Evolutionary conservation across 371 early-diverging fungal genomes (phyloP), one percentile per base, ranked within the genome.

Genomic region (Saksenaea oblongispora): DNA sequence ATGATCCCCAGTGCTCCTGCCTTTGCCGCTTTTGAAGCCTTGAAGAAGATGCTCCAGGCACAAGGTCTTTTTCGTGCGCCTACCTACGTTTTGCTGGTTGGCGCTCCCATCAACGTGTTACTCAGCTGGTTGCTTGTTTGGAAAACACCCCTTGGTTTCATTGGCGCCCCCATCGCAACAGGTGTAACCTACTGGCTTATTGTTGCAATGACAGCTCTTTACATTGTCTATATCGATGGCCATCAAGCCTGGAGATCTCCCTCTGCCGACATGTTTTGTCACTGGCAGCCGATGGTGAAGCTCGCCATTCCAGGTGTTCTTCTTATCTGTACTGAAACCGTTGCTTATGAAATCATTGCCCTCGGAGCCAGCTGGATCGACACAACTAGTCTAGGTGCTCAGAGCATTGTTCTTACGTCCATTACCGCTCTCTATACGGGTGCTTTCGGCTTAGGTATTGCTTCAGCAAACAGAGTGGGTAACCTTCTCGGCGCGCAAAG

Each of bases 131-230:
- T 71, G 1, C 67, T 94, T 1, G 92, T 93, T n/a, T 91, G 87
- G 87, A 79, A 84, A 54, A 72, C 78, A 14, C 79, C 83, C 1
- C 62, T 94, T 39, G 95, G 95, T 13, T 89, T 87, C 53, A 75
- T 84, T 28, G 95, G 96, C n/a, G 92, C 94, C 0, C 93, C 95
- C 0, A 68, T 92, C 8, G 94, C 93, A 10, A 87, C 89, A 10
- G 76, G 83, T 3, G 71, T 92, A 17, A 87, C 91, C 4, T 88
- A 92, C 70, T 87, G 86, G 84, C 64, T 89, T 39, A 82, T 89
- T 42, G 74, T 88, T 5, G 14, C 83, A 1, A 51, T 87, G 2
- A 68, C 88, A 22, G 57, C 85, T 1, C 26, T 84, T n/a, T 96
- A 94, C 58, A 82, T 89, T 22, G 59, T 65, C 28, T 85, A 74